These are phyloP conservation scores for Myochromella boudieri DNA, from an alignment of 768 basidiomycete genomes.

Conservation along the genomic window DNA sequence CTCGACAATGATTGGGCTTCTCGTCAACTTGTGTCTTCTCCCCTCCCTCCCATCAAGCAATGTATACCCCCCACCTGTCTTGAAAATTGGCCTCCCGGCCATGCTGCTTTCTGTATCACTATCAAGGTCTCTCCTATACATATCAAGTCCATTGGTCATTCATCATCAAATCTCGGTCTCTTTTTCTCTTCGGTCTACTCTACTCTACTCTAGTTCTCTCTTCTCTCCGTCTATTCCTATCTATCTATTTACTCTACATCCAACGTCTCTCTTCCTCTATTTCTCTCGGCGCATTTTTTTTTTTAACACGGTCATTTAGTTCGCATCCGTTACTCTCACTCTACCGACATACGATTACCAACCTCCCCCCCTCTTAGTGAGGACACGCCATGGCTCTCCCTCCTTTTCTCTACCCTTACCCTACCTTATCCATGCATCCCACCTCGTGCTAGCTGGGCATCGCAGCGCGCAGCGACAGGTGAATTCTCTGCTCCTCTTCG, in stretches of 20 bases:
- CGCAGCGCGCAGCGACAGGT: conserved; percentile 5
- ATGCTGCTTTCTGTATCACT: too few species aligned
- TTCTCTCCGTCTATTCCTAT: too few species aligned
- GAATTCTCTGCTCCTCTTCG: conserved; percentile 24
- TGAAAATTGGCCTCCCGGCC: too few species aligned
- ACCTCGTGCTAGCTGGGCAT: neutral
- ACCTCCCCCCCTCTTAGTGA: neutral
- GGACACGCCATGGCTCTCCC: neutral
- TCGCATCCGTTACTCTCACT: neutral
- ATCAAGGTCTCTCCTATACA: too few species aligned
- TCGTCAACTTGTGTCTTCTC: neutral
- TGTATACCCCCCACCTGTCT: neutral
- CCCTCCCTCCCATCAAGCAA: neutral
- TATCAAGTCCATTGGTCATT: too few species aligned
- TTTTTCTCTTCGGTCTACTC: conserved; percentile 8
- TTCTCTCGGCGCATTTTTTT: conserved; percentile 1
- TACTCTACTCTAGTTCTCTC: conserved; percentile 2
- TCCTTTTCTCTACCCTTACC: neutral
- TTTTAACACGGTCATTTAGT: neutral
- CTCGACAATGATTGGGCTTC: neutral
- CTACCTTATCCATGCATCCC: neutral
- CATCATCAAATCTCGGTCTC: neutral
- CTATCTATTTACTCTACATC: neutral
- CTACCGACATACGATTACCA: neutral
- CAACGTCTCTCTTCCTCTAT: neutral